Evolutionary conservation across 148 eudicot genomes (phyloP).

Genomic region (Mesembryanthemum crystallinum): DNA sequence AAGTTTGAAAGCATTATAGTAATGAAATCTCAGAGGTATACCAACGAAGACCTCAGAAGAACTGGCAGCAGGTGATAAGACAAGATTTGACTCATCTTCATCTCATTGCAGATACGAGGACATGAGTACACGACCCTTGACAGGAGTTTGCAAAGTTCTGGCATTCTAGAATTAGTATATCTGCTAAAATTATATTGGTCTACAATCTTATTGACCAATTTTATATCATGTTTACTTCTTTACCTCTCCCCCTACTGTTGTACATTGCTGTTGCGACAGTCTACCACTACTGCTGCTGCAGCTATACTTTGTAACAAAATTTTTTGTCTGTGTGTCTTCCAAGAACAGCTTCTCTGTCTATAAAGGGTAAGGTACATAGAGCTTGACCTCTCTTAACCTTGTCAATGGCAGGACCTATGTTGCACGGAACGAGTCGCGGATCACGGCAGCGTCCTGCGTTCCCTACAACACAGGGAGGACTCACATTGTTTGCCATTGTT

Average conservation of each 20-base stretch:
- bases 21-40: too few species aligned
- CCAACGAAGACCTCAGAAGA: too few species aligned
- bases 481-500: not conserved
- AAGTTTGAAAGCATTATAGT: too few species aligned
- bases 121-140: too few species aligned
- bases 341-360: not conserved
- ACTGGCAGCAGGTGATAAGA: too few species aligned
- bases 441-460: not conserved
- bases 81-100: too few species aligned
- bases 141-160: too few species aligned
- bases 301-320: not conserved
- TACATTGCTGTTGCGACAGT: not conserved
- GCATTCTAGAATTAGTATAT: not conserved
- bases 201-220: not conserved
- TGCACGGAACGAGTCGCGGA: too few species aligned
- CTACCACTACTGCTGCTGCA: not conserved
- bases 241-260: too few species aligned
- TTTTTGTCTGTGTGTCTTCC: not conserved
- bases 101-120: too few species aligned
- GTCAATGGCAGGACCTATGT: too few species aligned
- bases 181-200: not conserved
- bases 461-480: too few species aligned
- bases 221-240: not conserved
- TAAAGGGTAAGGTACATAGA: not conserved
- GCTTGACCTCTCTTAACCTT: not conserved